A percentile compares a stretch with the other conserved stretches of the same genome.
Conservation (phyloP, 441 rosid species). For the Eutrema salsugineum region DNA sequence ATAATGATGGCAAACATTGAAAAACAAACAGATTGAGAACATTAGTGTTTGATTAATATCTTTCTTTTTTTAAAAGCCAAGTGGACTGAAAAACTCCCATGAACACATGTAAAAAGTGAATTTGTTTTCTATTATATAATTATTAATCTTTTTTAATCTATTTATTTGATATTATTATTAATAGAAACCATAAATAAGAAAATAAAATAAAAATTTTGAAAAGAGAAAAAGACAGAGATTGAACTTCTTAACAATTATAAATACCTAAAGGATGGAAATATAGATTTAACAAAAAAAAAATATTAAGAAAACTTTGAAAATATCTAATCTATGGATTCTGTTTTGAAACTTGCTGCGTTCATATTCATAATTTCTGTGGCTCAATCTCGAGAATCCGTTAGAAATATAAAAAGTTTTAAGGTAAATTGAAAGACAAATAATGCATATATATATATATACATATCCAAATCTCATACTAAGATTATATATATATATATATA, state of each 20-base stretch:
- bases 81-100: too few species aligned
- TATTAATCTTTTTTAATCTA: neutral
- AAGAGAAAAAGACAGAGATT: neutral
- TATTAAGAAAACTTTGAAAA: neutral
- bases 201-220: neutral
- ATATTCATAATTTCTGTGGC: neutral
- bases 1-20: too few species aligned
- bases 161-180: neutral
- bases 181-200: neutral
- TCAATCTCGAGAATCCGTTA: neutral
- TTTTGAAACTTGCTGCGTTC: neutral
- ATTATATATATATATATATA: neutral
- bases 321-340: neutral
- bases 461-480: neutral
- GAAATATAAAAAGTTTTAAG: neutral
- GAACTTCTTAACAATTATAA: neutral
- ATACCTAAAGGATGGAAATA: neutral
- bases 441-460: neutral
- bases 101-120: too few species aligned
- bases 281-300: neutral
- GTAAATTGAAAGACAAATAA: neutral
- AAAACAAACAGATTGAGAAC: too few species aligned
- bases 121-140: too few species aligned
- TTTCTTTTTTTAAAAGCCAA: too few species aligned
- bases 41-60: too few species aligned